These are phyloP conservation scores for Pseudocercospora pini-densiflorae DNA, from an alignment of 2,329 filamentous ascomycete species.

Conservation along the genomic window DNA sequence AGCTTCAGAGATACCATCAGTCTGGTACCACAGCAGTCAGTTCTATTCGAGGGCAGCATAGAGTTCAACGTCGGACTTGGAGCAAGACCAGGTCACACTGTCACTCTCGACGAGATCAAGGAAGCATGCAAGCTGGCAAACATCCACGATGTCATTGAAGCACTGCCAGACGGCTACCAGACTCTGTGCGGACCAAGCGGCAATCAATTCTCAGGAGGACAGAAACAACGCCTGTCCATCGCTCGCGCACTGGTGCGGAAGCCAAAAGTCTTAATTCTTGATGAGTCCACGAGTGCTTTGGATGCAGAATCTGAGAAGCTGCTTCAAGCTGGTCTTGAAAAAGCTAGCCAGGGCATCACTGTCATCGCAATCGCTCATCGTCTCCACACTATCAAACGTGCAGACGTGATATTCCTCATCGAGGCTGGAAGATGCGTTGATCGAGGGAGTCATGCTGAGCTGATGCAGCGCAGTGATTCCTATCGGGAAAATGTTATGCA, in stretches of 20 bases:
- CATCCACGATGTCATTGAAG: slow-evolving; percentile 69
- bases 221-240: slow-evolving; percentile 49
- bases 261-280: slow-evolving; percentile 47
- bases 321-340: slow-evolving; percentile 47
- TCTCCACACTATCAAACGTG: slow-evolving; percentile 46
- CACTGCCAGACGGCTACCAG: slow-evolving; percentile 67
- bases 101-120: slow-evolving; percentile 65
- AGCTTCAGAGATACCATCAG: slow-evolving; percentile 50
- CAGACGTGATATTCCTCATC: slow-evolving; percentile 52
- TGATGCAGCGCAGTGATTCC: slow-evolving; percentile 23
- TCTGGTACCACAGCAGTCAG: slow-evolving; percentile 54
- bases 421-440: slow-evolving; percentile 56
- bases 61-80: slow-evolving; percentile 45
- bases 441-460: slow-evolving; percentile 54
- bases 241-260: slow-evolving; percentile 50
- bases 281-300: slow-evolving; percentile 50
- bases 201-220: slow-evolving; percentile 48
- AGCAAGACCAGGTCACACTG: slow-evolving; percentile 59
- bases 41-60: slow-evolving; percentile 53
- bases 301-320: slow-evolving; percentile 49
- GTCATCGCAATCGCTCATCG: slow-evolving; percentile 53
- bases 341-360: slow-evolving; percentile 39
- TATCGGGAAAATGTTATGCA: slow-evolving; percentile 32
- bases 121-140: slow-evolving; percentile 70
- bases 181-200: slow-evolving; percentile 55